A percentile compares a stretch with the other conserved stretches of the same genome.
phyloP scores from a whole-genome alignment of 192 early-diverging fungal species.

The Hyaloraphidium curvatum region DNA sequence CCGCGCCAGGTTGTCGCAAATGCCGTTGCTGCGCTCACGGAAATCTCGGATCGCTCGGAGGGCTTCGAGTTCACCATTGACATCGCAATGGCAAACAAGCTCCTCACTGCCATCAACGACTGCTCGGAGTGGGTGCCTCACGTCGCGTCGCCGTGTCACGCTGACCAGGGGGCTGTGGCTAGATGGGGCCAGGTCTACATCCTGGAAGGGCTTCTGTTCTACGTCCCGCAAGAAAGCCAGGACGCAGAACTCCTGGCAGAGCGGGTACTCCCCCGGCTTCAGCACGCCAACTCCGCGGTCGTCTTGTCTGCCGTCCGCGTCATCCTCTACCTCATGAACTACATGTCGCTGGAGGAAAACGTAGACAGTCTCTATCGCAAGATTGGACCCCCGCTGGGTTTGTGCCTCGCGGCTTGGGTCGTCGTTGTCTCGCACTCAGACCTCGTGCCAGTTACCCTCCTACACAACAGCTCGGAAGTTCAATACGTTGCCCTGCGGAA shows the following conservation, averaged over 20 bases:
- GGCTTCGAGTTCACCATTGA: conserved; percentile 71
- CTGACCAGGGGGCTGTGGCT: too few species aligned
- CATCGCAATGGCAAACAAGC: conserved; percentile 69
- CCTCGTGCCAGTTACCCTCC: conserved; percentile 51
- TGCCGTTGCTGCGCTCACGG: conserved; percentile 78
- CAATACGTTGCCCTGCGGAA: conserved; percentile 95
- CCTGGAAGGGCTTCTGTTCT: conserved; percentile 75
- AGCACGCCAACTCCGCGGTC: conserved; percentile 89
- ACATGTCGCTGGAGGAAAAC: conserved; percentile 60
- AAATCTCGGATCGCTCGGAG: conserved; percentile 79
- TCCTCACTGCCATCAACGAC: conserved; percentile 84
- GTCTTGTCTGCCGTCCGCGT: conserved; percentile 69
- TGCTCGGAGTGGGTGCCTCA: conserved; percentile 73
- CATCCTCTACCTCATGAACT: conserved; percentile 87
- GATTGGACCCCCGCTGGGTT: conserved; percentile 76
- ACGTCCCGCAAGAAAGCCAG: conserved; percentile 62
- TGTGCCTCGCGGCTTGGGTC: background rate
- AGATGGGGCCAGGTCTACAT: conserved; percentile 95
- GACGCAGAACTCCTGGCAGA: conserved; percentile 86
- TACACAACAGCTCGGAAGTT: conserved; percentile 76
- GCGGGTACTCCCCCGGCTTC: conserved; percentile 70
- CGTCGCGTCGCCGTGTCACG: too few species aligned
- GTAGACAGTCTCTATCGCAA: conserved; percentile 58
- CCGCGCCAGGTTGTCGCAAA: conserved; percentile 71
- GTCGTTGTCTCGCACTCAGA: background rate